Evolutionary conservation across 208 protist species (phyloP), one percentile per base, ranked within the genome.

Genomic region (Acanthamoeba rhysodes): DNA sequence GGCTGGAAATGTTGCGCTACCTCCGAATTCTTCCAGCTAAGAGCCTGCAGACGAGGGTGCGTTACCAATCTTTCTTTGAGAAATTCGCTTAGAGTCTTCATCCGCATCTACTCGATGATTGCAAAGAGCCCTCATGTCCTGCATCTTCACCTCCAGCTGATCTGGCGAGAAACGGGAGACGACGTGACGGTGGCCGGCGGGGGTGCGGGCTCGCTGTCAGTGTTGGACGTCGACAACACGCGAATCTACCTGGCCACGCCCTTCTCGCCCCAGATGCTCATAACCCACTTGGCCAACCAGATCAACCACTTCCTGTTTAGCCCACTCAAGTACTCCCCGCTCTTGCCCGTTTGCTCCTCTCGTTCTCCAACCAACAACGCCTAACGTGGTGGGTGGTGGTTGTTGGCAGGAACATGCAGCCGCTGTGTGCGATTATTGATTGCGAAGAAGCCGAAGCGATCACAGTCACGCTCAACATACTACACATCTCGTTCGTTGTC

Each of bases 241-340:
- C 55, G 55, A 24, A 72, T 92, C 18, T 92, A 72, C 32, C 27
- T 92, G 32, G 85, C 85, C 48, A 92, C 59, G 20, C 59, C 32
- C 55, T 76, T 92, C 59, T 92, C 85, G 32, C 85, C 64, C 6
- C 85, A 92, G 55, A 92, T 92, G 85, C 59, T 92, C 8, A n/a
- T 92, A 14, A 92, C 85, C 20, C 55, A 92, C 64, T n/a, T 92
- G 20, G 85, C 85, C 59, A 92, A 92, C 29, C 59, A 92, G 85
- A 92, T 92, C 85, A 92, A 92, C 64, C 57, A 74, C 57, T 92
- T 92, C 85, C 85, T 92, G 24, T 74, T 76, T 29, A 34, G 70
- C 7, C 59, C 85, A 4, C 85, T 92, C 85, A 92, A 92, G 85
- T 92, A 41, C 55, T 29, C 27, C 37, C 18, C 27, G 0, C 32